A percentile compares a stretch with the other conserved stretches of the same genome.
These are phyloP conservation scores for Dryas integrifolia DNA, from an alignment of 331 rosid genomes.

Conservation along the genomic window DNA sequence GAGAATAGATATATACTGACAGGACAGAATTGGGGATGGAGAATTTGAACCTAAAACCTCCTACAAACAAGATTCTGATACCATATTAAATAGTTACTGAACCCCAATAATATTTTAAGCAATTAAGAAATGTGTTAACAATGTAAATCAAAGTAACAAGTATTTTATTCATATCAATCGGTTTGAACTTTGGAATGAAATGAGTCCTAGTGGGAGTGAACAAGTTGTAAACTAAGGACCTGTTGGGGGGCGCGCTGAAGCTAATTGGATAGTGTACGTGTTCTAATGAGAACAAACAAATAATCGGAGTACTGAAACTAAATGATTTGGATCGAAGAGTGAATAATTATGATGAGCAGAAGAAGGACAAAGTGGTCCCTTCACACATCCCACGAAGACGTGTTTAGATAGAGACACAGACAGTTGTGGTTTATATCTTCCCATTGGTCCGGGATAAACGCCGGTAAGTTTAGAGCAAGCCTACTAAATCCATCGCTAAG, in stretches of 20 bases:
- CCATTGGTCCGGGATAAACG: constrained; percentile 36
- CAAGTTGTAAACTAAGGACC: neutral
- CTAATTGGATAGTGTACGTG: neutral
- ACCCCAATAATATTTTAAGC: too few species aligned
- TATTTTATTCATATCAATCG: too few species aligned
- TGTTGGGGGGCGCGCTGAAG: neutral
- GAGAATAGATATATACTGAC: too few species aligned
- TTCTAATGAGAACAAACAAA: neutral
- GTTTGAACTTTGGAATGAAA: too few species aligned
- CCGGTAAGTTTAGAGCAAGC: constrained; percentile 23
- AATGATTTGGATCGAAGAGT: constrained; percentile 4
- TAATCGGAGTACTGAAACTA: neutral
- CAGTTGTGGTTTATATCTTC: constrained; percentile 34
- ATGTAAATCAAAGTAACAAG: too few species aligned
- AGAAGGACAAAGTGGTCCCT: constrained; percentile 42
- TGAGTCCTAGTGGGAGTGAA: too few species aligned
- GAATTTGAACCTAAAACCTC: too few species aligned
- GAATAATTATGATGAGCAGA: neutral
- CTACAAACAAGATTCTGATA: too few species aligned
- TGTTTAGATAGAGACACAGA: constrained; percentile 21
- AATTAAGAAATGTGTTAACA: too few species aligned
- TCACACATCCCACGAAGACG: neutral
- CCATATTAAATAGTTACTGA: too few species aligned
- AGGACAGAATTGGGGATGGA: too few species aligned
- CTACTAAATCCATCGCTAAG: constrained; percentile 36